A percentile compares a stretch with the other conserved stretches of the same genome.
phyloP scores from a whole-genome alignment of 768 basidiomycete genomes.

The Phylloporus arenicola region DNA sequence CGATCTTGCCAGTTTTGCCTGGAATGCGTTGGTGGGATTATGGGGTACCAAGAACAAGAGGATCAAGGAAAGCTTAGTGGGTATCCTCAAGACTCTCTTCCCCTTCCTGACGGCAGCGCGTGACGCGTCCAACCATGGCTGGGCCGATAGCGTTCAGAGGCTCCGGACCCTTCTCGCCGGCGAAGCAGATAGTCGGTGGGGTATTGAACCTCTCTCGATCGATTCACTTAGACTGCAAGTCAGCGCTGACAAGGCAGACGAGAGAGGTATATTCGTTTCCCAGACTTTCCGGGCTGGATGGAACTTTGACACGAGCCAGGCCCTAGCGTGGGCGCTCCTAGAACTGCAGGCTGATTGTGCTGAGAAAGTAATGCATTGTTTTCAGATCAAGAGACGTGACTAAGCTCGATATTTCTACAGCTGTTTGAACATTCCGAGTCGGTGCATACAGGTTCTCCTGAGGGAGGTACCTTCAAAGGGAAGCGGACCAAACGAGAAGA shows the following conservation, averaged over 20 bases:
- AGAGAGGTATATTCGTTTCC: constrained; percentile 48
- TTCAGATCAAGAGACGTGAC: neutral
- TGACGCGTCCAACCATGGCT: constrained; percentile 32
- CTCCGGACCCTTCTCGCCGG: constrained; percentile 54
- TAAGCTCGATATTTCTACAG: constrained; percentile 32
- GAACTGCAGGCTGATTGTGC: constrained; percentile 79
- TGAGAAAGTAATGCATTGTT: constrained; percentile 44
- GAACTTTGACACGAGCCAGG: constrained; percentile 65
- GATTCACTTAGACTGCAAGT: constrained; percentile 57
- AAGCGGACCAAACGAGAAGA: constrained; percentile 57
- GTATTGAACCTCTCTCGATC: constrained; percentile 59
- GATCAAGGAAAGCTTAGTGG: constrained; percentile 74
- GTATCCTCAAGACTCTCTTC: constrained; percentile 66
- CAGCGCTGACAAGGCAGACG: constrained; percentile 14
- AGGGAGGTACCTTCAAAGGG: constrained; percentile 26
- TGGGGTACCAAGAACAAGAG: constrained; percentile 77
- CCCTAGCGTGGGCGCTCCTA: constrained; percentile 71
- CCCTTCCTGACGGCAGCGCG: constrained; percentile 55
- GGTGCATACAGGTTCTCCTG: constrained; percentile 34
- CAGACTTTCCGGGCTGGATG: constrained; percentile 68
- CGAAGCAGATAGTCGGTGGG: constrained; percentile 62
- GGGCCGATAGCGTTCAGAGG: constrained; percentile 43
- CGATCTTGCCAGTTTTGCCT: constrained; percentile 54
- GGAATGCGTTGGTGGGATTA: constrained; percentile 59
- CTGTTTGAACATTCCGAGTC: constrained; percentile 62